Base-by-base conservation (phyloP, 2,329 filamentous ascomycete species). In the Aspergillus sp. region DNA sequence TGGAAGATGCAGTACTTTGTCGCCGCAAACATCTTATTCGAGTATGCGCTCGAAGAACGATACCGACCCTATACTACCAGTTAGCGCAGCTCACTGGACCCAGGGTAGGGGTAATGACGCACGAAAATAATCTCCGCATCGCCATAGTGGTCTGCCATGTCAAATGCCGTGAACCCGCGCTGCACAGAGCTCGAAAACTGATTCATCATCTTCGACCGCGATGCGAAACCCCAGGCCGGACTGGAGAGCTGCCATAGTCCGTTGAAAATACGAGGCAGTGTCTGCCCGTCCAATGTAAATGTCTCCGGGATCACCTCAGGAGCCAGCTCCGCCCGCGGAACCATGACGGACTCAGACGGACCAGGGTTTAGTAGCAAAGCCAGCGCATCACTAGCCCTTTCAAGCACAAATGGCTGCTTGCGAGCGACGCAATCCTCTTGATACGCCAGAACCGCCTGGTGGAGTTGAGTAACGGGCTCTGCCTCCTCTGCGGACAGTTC, bases 91-190 rank as follows among this genome's bases (percentile, higher is more conserved):
- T 4, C n/a, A 34, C 5, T 31, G n/a, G 17, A 3, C 22, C 43
- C 38, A 9, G 25, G 3, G 17, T 31, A 31, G 2, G 30, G 25
- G 25, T 4, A 28, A 4, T 4, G 25, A 49, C 54, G 13, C 8
- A 57, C 54, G n/a, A 57, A 57, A 9, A 57, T 57, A 11, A 57
- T 57, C n/a, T 57, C 54, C 30, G 54, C 54, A 38, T 57, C 54
- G 15, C 54, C 54, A 8, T 57, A 57, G 17, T 57, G 46, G n/a
- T 57, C 54, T 28, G 54, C 54, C 54, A 57, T 57, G 31, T 57
- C 46, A 31, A 57, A 57, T 6, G 54, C 54, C 23, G 54, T 57
- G 54, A 57, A 49, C 9, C 54, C 54, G 7, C 45, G n/a, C 11
- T n/a, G 6, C 15, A 57, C 54, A 23, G 34, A 49, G 28, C 23